Evolutionary conservation across 1,284 basidiomycete species (phyloP), one percentile per base, ranked within the genome.

Genomic region (Pascua sp.): DNA sequence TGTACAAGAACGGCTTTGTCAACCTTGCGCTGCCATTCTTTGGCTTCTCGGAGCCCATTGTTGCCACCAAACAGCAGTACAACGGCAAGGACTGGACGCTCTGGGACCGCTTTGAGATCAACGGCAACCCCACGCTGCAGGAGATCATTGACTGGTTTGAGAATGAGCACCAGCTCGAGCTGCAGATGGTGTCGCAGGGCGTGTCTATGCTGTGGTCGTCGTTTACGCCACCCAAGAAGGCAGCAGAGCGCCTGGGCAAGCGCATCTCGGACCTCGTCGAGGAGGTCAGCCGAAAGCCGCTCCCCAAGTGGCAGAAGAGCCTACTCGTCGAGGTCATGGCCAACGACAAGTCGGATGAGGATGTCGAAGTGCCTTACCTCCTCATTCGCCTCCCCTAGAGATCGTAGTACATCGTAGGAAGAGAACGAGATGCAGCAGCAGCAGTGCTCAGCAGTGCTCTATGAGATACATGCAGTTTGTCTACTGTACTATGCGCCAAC

Each of bases 1-100:
- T 89, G 55, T 99, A 92, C 84, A 98, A 97, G 83, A 99, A 99
- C 70, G 92, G 92, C 44, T 99, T 99, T 77, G 86, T 98, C 69
- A 99, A 99, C 78, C 83, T 99, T 49, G 96, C 96, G 7, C 79
- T 99, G 56, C 96, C 96, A 4, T 98, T 98, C 86, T 97, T 98
- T 72, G 96, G 93, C 24, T 99, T 98, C 82, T 97, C 93, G 2
- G 96, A 99, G 72, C 96, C 96, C 17, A 92, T 99, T 64, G 88
- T 86, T 4, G 92, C 95, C n/a, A 72, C 84, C 62, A 96, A 94
- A 82, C 82, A 85, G 66, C 93, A 81, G 82, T 96, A 93, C 76
- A 86, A 85, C 65, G 80, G 81, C 49, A 88, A 83, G 1, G 91
- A 96, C 67, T 99, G 96, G 95, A 98, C 96, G 4, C 84, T 99